Conservation (phyloP, 179 eudicot genomes). For the Sideroxylon spinosum region DNA sequence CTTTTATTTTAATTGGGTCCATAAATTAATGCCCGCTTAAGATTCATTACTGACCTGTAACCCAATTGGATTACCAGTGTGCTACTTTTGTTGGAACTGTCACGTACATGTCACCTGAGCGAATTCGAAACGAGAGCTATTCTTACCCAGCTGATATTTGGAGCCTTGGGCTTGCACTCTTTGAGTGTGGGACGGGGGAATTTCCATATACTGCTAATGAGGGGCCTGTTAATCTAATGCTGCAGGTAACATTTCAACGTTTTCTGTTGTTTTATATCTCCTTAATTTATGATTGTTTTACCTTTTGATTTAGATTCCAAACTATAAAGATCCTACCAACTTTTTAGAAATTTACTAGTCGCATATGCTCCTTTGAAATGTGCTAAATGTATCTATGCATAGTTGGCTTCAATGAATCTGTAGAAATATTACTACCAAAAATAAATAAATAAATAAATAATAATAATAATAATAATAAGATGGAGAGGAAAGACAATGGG, state of each 20-base stretch:
- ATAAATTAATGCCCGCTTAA: not conserved
- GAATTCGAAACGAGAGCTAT: slow-evolving; percentile 89
- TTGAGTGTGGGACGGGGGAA: slow-evolving; percentile 96
- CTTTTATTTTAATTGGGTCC: not conserved
- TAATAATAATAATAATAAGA: not conserved
- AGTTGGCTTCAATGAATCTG: not conserved
- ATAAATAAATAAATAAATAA: no score
- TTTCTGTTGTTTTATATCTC: not conserved
- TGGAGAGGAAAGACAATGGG: not conserved
- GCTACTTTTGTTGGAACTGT: slow-evolving; percentile 99
- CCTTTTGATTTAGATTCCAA: not conserved
- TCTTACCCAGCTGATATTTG: slow-evolving; percentile 99
- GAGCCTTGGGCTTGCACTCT: slow-evolving; percentile 97
- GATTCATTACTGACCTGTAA: not conserved
- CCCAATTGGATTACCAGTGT: slow-evolving; percentile 49
- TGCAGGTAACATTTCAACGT: slow-evolving; percentile 55
- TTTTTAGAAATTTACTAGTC: not conserved
- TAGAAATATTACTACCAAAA: no score
- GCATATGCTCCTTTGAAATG: not conserved
- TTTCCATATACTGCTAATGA: slow-evolving; percentile 83
- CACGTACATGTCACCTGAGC: slow-evolving; percentile 97
- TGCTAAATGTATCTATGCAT: not conserved
- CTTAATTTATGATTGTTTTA: slow-evolving; percentile 3
- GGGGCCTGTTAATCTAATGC: slow-evolving; percentile 95
- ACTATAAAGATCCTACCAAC: not conserved